Conservation (phyloP, 352 stramenopile species). For the Elongisporangium prolatum region DNA sequence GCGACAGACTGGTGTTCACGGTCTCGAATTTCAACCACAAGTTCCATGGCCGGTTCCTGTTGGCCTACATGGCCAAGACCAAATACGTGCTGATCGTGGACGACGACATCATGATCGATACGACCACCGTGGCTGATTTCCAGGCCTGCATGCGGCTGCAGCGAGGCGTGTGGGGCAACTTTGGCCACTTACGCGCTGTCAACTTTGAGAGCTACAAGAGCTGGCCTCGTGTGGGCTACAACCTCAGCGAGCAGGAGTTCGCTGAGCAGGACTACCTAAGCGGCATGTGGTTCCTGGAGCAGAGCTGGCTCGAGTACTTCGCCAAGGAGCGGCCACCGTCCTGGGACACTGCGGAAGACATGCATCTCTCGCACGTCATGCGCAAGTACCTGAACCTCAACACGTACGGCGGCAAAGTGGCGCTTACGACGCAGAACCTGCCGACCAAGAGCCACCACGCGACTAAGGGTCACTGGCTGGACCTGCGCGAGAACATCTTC, state of each 20-base stretch:
- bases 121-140: constrained; percentile 35
- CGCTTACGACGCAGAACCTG: constrained; percentile 17
- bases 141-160: constrained; percentile 33
- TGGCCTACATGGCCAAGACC: constrained; percentile 49
- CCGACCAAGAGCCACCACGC: constrained; percentile 35
- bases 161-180: constrained; percentile 47
- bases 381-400: constrained; percentile 65
- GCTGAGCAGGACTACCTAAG: constrained; percentile 56
- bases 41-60: constrained; percentile 44
- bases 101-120: constrained; percentile 42
- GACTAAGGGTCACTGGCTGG: constrained; percentile 37
- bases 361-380: constrained; percentile 60
- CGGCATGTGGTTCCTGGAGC: constrained; percentile 63
- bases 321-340: constrained; percentile 44
- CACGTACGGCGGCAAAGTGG: constrained; percentile 48
- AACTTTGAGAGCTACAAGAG: constrained; percentile 45
- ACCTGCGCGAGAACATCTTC: constrained; percentile 54
- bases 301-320: constrained; percentile 64
- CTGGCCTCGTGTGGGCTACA: constrained; percentile 31
- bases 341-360: constrained; percentile 53
- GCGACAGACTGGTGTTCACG: constrained; percentile 28
- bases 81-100: constrained; percentile 51
- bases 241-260: constrained; percentile 22
- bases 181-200: constrained; percentile 33
- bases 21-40: constrained; percentile 48